A percentile compares a stretch with the other conserved stretches of the same genome.
Conservation (phyloP, 805 yeast genomes). For the Metschnikowia dekortorum region DNA sequence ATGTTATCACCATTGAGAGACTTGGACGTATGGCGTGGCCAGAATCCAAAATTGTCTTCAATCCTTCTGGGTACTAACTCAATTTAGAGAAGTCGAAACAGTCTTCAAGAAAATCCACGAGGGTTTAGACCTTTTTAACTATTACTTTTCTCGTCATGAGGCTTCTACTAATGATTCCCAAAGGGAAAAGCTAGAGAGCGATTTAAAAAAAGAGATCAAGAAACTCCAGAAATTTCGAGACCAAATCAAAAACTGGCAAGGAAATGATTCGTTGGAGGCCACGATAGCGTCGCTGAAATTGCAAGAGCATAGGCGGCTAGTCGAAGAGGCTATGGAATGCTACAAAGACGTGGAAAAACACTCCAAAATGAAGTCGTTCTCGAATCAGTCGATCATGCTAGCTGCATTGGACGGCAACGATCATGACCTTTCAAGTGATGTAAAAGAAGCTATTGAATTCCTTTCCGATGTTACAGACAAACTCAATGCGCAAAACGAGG, state of each 20-base stretch:
- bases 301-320: slow-evolving; percentile 35
- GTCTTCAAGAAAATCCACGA: slow-evolving; percentile 43
- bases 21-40: not conserved
- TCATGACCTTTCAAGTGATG: slow-evolving; percentile 27
- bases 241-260: slow-evolving; percentile 44
- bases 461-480: slow-evolving; percentile 29
- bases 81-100: slow-evolving; percentile 36
- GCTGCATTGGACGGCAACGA: slow-evolving; percentile 27
- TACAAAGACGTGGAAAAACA: slow-evolving; percentile 42
- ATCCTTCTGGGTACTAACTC: slow-evolving; percentile 11
- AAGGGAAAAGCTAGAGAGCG: slow-evolving; percentile 40
- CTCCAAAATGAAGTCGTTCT: slow-evolving; percentile 41
- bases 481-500: slow-evolving; percentile 31
- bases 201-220: slow-evolving; percentile 43
- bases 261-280: slow-evolving; percentile 22
- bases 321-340: slow-evolving; percentile 44
- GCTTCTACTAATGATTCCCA: slow-evolving; percentile 37
- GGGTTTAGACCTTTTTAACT: slow-evolving; percentile 42
- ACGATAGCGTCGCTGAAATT: slow-evolving; percentile 19
- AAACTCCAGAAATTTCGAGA: slow-evolving; percentile 44
- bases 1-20: slow-evolving; percentile 6
- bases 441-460: slow-evolving; percentile 31
- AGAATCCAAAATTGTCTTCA: not conserved
- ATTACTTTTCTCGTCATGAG: slow-evolving; percentile 42
- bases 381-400: slow-evolving; percentile 43